phyloP scores from a whole-genome alignment of 2,329 filamentous ascomycete genomes.

The Periconia sp. region DNA sequence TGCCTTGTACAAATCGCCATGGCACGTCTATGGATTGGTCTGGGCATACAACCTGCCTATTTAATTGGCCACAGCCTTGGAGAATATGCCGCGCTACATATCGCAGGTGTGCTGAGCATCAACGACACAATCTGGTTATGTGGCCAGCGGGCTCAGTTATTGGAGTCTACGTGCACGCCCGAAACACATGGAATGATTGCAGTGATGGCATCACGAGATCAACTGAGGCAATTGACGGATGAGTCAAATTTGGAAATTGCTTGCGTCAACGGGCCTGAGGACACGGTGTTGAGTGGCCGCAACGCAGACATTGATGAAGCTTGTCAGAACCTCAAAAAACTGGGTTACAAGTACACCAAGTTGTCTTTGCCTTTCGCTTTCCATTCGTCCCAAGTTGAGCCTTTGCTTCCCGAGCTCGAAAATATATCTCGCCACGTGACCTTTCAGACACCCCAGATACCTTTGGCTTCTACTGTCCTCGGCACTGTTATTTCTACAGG shows the following conservation, averaged over 20 bases:
- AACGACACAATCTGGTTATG: slow-evolving; percentile 41
- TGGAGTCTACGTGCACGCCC: slow-evolving; percentile 23
- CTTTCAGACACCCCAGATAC: slow-evolving; percentile 3
- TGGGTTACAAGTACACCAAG: neutral
- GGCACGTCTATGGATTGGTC: slow-evolving; percentile 9
- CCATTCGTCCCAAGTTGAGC: slow-evolving; percentile 35
- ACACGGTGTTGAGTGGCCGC: slow-evolving; percentile 27
- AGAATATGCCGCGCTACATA: slow-evolving; percentile 43
- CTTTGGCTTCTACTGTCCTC: too few relatives aligned
- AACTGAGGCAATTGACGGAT: too few relatives aligned
- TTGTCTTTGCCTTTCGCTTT: slow-evolving; percentile 10
- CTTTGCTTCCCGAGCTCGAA: slow-evolving; percentile 43
- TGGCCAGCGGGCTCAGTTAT: slow-evolving; percentile 35
- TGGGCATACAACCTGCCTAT: slow-evolving; percentile 9
- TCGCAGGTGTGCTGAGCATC: slow-evolving; percentile 38
- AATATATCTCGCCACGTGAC: slow-evolving; percentile 25
- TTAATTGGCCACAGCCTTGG: slow-evolving; percentile 37
- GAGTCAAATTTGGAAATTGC: slow-evolving; percentile 25
- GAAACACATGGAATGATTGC: slow-evolving; percentile 36
- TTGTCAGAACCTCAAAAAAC: neutral
- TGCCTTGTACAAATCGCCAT: slow-evolving; percentile 45
- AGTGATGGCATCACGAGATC: neutral
- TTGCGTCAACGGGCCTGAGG: slow-evolving; percentile 29
- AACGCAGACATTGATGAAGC: neutral
- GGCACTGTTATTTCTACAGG: slow-evolving; percentile 48